Percentiles rank a stretch among this genome's conserved stretches.
These are phyloP conservation scores for Silene vulgaris DNA, from an alignment of 179 eudicot genomes.

Conservation along the genomic window DNA sequence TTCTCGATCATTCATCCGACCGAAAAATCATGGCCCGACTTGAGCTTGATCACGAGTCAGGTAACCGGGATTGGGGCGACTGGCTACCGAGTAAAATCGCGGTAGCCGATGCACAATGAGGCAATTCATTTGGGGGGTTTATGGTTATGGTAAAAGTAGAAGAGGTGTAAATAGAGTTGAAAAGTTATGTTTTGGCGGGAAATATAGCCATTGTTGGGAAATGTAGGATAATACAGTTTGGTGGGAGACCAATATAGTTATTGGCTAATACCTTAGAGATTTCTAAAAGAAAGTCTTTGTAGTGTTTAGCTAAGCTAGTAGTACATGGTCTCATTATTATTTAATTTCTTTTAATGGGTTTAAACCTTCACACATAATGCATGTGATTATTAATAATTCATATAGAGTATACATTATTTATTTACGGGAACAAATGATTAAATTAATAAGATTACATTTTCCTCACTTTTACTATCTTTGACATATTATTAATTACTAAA, in stretches of 20 bases:
- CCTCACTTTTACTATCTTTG: slow-evolving; percentile 21
- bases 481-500: no score
- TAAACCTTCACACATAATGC: slow-evolving; percentile 13
- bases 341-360: slow-evolving; percentile 20
- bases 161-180: slow-evolving; percentile 34
- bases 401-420: slow-evolving; percentile 6
- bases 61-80: slow-evolving; percentile 40
- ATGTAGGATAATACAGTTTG: slow-evolving; percentile 31
- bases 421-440: slow-evolving; percentile 21
- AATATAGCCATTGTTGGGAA: slow-evolving; percentile 20
- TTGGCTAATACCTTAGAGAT: slow-evolving; percentile 20
- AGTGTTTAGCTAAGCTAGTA: not conserved
- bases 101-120: slow-evolving; percentile 26
- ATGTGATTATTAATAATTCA: slow-evolving; percentile 9
- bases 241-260: slow-evolving; percentile 25
- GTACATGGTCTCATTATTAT: slow-evolving; percentile 27
- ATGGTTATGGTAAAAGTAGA: slow-evolving; percentile 23
- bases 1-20: slow-evolving; percentile 17
- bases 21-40: slow-evolving; percentile 40
- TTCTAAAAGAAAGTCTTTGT: slow-evolving; percentile 14
- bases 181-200: slow-evolving; percentile 37
- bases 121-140: not conserved
- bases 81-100: slow-evolving; percentile 65
- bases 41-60: slow-evolving; percentile 38
- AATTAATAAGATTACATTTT: slow-evolving; percentile 27